Percentiles rank a stretch among this genome's conserved stretches.
Conservation (phyloP, 2,329 filamentous ascomycete genomes). For the Tolypocladium ophioglossoides region DNA sequence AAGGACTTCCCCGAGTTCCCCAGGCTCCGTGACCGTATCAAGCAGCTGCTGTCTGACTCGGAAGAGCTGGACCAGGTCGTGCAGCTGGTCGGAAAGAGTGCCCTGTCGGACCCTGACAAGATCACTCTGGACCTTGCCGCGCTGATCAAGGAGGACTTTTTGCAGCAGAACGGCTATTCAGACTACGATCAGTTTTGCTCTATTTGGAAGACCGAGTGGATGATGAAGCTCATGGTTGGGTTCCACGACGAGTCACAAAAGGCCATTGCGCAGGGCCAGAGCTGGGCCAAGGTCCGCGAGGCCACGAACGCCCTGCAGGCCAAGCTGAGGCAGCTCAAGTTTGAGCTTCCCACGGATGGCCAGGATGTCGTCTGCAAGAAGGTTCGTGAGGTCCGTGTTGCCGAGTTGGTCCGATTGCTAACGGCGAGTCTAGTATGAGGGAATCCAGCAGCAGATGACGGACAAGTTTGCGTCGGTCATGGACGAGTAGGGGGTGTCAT, state of each 20-base stretch:
- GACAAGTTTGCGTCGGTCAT: conserved; percentile 96
- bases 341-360: conserved; percentile 81
- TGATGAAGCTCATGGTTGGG: conserved; percentile 99
- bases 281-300: conserved; percentile 88
- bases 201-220: conserved; percentile 99
- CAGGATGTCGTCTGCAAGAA: conserved; percentile 75
- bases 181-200: conserved; percentile 99
- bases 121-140: conserved; percentile 90
- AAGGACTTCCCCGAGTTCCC: conserved; percentile 93
- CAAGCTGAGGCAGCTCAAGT: conserved; percentile 86
- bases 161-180: conserved; percentile 98
- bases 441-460: conserved; percentile 79
- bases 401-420: conserved; percentile 20
- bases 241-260: conserved; percentile 98
- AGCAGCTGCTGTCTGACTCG: conserved; percentile 84
- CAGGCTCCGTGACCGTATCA: conserved; percentile 82
- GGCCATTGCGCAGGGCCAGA: conserved; percentile 81
- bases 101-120: conserved; percentile 93
- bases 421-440: conserved; percentile 63
- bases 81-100: conserved; percentile 95
- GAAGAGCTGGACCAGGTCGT: conserved; percentile 98
- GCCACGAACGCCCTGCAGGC: conserved; percentile 78
- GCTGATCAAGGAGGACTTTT: conserved; percentile 93
- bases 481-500: conserved; percentile 60
- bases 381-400: conserved; percentile 37